phyloP scores from a whole-genome alignment of 1,284 basidiomycete species.

The Limonomyces culmigenus region DNA sequence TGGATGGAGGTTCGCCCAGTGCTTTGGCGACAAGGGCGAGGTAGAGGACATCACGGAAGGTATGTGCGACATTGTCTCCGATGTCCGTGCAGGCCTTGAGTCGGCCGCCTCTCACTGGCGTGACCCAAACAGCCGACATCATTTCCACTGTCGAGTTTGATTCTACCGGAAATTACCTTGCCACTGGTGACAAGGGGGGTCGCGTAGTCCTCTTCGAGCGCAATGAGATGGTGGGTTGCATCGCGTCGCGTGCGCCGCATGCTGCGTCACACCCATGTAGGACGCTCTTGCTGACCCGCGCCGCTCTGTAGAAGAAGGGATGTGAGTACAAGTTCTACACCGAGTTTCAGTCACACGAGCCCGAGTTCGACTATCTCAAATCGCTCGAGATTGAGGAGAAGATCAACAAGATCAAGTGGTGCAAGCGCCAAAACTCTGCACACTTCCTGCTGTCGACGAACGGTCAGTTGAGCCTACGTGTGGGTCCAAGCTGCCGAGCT shows the following conservation, averaged over 20 bases:
- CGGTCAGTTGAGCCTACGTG: slow-evolving; percentile 31
- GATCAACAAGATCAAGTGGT: slow-evolving; percentile 99
- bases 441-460: slow-evolving; percentile 97
- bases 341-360: slow-evolving; percentile 99
- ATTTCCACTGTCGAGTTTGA: slow-evolving; percentile 99
- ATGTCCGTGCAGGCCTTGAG: no score
- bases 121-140: slow-evolving; percentile 89
- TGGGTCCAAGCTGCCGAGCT: slow-evolving; percentile 1
- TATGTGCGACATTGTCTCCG: slow-evolving; percentile 18
- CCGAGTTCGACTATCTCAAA: slow-evolving; percentile 99
- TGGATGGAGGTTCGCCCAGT: slow-evolving; percentile 98
- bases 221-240: slow-evolving; percentile 76
- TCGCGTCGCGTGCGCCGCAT: slow-evolving; percentile 4
- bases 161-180: slow-evolving; percentile 97
- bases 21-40: slow-evolving; percentile 98
- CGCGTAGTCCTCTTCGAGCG: slow-evolving; percentile 98
- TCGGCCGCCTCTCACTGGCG: no score
- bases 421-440: slow-evolving; percentile 92
- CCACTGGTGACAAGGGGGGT: slow-evolving; percentile 98
- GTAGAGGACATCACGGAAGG: slow-evolving; percentile 99
- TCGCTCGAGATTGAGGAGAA: slow-evolving; percentile 99
- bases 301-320: slow-evolving; percentile 83
- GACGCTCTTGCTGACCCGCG: no score
- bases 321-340: slow-evolving; percentile 99
- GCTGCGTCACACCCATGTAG: background rate